phyloP scores from a whole-genome alignment of 768 basidiomycete genomes.

The Panaeolus papilionaceus region DNA sequence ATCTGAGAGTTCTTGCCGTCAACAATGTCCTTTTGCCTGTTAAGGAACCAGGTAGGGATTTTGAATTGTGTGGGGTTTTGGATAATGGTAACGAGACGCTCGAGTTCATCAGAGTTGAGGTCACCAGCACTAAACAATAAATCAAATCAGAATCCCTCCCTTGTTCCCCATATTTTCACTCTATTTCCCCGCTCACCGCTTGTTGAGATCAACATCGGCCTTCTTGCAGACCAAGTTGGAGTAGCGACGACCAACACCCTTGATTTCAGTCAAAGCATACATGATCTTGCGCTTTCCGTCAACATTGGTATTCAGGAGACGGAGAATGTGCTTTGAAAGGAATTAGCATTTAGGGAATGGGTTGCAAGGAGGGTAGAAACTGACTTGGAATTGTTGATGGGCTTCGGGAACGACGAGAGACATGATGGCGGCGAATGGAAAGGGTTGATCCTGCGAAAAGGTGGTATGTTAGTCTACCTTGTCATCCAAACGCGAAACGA shows the following conservation, averaged over 20 bases:
- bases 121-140: conserved; percentile 82
- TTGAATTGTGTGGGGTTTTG: conserved; percentile 99
- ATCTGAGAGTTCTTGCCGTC: conserved; percentile 98
- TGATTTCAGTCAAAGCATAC: conserved; percentile 99
- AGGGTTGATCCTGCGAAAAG: conserved; percentile 38
- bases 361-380: conserved; percentile 22
- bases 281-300: conserved; percentile 99
- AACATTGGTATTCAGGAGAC: conserved; percentile 99
- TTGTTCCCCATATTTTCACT: conserved; percentile 16
- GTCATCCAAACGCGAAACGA: conserved; percentile 16
- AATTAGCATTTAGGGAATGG: neutral
- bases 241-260: conserved; percentile 99
- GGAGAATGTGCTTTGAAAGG: conserved; percentile 87
- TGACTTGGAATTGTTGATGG: conserved; percentile 94
- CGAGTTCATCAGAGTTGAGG: conserved; percentile 99
- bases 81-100: conserved; percentile 98
- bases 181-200: conserved; percentile 70
- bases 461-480: conserved; percentile 11
- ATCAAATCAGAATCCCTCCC: neutral
- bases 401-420: conserved; percentile 97
- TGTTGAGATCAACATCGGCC: conserved; percentile 98
- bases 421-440: conserved; percentile 54
- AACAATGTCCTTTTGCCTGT: conserved; percentile 97
- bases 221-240: conserved; percentile 99
- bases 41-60: conserved; percentile 99